Conservation (phyloP, 176 grass and related monocot species). For the Typha latifolia region DNA sequence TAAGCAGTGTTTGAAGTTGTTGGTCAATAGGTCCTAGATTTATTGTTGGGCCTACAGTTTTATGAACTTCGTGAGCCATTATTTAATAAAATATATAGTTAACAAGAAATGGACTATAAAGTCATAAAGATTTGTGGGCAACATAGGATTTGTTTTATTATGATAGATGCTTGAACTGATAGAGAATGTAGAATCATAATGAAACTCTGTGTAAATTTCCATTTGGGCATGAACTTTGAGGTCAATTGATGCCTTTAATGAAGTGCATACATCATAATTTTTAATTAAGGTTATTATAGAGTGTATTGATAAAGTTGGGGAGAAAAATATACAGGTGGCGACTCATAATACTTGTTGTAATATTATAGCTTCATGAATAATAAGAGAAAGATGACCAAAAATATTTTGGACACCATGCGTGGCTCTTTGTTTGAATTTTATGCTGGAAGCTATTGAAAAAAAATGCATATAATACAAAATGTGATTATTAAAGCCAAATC, state of each 20-base stretch:
- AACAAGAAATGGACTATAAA: too few relatives aligned
- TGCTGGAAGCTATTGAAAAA: background rate
- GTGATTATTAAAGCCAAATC: background rate
- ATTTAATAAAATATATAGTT: too few relatives aligned
- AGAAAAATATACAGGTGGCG: slow-evolving; percentile 16
- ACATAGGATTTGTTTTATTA: too few relatives aligned
- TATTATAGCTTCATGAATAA: background rate
- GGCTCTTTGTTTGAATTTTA: background rate
- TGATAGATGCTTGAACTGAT: too few relatives aligned
- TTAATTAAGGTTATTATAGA: slow-evolving; percentile 1
- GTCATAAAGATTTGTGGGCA: too few relatives aligned
- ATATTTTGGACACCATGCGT: background rate
- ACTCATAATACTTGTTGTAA: slow-evolving; percentile 4
- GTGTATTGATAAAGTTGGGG: slow-evolving; percentile 9
- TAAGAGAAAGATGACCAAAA: background rate
- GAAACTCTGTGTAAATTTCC: too few relatives aligned
- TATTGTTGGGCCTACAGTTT: too few relatives aligned
- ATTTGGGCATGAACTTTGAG: too few relatives aligned
- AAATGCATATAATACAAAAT: background rate
- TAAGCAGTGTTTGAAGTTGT: too few relatives aligned
- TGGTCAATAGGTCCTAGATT: too few relatives aligned
- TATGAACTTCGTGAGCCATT: too few relatives aligned
- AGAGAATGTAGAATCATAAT: too few relatives aligned
- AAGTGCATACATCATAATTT: background rate
- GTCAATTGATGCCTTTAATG: background rate